Evolutionary conservation across 1,284 basidiomycete species (phyloP), one percentile per base, ranked within the genome.

Genomic region (Coniferiporia sulphurascens): DNA sequence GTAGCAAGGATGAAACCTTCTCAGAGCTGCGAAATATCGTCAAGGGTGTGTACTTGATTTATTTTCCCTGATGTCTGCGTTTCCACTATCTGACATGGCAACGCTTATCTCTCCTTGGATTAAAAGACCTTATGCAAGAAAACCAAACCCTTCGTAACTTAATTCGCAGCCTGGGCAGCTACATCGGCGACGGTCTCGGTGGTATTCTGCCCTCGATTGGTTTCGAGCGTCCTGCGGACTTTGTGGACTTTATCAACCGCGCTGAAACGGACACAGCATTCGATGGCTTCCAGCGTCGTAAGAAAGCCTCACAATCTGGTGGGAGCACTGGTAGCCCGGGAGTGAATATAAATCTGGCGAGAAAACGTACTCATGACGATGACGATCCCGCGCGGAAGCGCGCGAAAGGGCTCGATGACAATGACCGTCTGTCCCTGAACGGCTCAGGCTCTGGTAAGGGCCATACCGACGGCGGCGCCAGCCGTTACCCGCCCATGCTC

Each of bases 201-300:
- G 84, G 92, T 52, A 70, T 93, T 66, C 70, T 95, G 62, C 80
- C 88, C 22, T 87, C 90, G 65, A 79, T 94, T 4, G 91, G 93
- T 10, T 91, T 85, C 86, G 79, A 88, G 57, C 66, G 84, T 65
- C 62, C 62, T 63, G 76, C 81, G 55, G 88, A 91, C 67, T 92
- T 94, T 68, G 86, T 90, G 65, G 84, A 83, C 51, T 89, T 87
- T 64, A 76, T 93, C 62, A 91, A 89, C 72, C 85, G 86, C 66
- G 84, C 89, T 1, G 93, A 95, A 73, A 93, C 92, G 0, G 93
- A 95, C 70, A 93, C 92, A 0, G 93, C 92, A 32, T 93, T 88
- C 79, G 92, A 95, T 69, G 88, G 91, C 51, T 94, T 89, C 67
- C 84, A 92, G 63, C 73, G 81, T 35, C 81, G 88, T 64, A 91